Conservation (phyloP, 495 filamentous ascomycete genomes). For the Penicillium mononematosum region DNA sequence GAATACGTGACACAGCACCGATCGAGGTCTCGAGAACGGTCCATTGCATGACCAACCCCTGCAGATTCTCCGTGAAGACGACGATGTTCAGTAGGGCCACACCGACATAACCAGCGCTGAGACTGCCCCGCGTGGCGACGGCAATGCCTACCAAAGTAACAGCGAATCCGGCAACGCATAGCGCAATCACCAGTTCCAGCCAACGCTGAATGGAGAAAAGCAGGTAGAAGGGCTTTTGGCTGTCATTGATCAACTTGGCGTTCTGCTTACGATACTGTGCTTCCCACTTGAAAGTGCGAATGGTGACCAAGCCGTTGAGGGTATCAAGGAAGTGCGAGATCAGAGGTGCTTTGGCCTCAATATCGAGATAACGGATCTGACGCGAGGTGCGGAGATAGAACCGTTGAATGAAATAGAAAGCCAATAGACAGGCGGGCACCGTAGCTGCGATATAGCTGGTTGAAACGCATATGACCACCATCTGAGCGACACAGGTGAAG, state of each 20-base stretch:
- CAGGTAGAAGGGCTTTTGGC: constrained; percentile 54
- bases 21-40: constrained; percentile 48
- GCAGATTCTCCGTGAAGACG: constrained; percentile 36
- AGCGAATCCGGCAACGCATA: constrained; percentile 19
- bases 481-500: constrained; percentile 4
- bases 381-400: constrained; percentile 61
- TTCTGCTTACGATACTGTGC: constrained; percentile 24
- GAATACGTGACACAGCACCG: constrained; percentile 49
- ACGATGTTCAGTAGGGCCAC: constrained; percentile 28
- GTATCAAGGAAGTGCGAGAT: constrained; percentile 69
- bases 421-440: constrained; percentile 2
- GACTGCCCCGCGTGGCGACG: constrained; percentile 29
- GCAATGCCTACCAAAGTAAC: constrained; percentile 40
- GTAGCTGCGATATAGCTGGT: constrained; percentile 7
- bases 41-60: constrained; percentile 40
- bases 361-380: constrained; percentile 56
- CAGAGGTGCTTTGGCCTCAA: constrained; percentile 59
- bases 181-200: constrained; percentile 55
- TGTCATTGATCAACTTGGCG: constrained; percentile 58
- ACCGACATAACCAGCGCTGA: constrained; percentile 46
- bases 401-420: constrained; percentile 37
- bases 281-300: constrained; percentile 65
- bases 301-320: constrained; percentile 62
- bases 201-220: constrained; percentile 65
- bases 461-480: constrained; percentile 7